Evolutionary conservation across 345 rosid genomes (phyloP), one percentile per base, ranked within the genome.

Genomic region (Kandelia obovata): DNA sequence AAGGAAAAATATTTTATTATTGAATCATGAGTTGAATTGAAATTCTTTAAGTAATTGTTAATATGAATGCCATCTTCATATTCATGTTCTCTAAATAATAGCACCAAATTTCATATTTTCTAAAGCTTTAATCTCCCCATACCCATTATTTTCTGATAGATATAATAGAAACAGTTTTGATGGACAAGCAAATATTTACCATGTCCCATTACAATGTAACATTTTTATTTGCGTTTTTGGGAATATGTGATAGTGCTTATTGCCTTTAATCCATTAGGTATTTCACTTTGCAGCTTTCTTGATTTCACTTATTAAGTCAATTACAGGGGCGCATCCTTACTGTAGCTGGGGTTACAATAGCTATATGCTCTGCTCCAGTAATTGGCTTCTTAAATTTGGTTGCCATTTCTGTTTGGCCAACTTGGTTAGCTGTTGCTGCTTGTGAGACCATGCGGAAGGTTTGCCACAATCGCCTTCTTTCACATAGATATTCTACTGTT

Each of bases 401-500:
- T 73, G 89, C 89, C 47, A 66, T 93, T 79, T 88, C 96, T 52
- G 34, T 89, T 77, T 93, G 97, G 96, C 97, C 98, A 39, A 88
- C 89, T 69, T 93, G 96, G 96, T 75, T 84, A 30, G 81, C 83
- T 26, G 87, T 91, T 75, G 96, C 96, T 64, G 71, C 87, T 30
- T 89, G 91, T 61, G 98, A 93, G 83, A 93, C 98, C 68, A 39
- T 88, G 27, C 82, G 98, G 77, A 93, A 93, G 98, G 98, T 93
- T 59, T 59, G 71, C 43, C 49, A 15, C 11, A 21, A 69, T 7
- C 26, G 39, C 69, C 35, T 21, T 16, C 7, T 58, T 39, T 35
- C 73, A 56, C 28, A 56, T 53, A 34, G 23, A n/a, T 1, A 46
- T 28, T 57, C 31, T 43, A 11, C 17, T 13, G 31, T 61, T 4